A percentile compares a stretch with the other conserved stretches of the same genome.
phyloP scores from a whole-genome alignment of 2,329 filamentous ascomycete species.

The Berkeleyomyces rouxiae region DNA sequence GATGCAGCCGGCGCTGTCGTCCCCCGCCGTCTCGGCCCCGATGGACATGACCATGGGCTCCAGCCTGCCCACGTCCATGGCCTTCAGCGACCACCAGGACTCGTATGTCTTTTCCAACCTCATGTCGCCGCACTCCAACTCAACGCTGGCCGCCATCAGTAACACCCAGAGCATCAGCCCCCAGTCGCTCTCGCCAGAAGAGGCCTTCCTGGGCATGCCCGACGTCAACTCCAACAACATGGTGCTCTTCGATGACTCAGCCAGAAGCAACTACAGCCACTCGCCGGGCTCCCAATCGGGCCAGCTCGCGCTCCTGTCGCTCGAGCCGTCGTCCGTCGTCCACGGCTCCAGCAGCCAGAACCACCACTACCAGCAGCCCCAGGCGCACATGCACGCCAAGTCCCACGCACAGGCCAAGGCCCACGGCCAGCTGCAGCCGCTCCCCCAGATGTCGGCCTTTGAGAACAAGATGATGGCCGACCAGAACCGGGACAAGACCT shows the following conservation, averaged over 20 bases:
- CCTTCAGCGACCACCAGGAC: neutral
- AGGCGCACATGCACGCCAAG: neutral
- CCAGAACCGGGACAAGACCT: constrained; percentile 35
- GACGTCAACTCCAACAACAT: neutral
- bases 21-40: neutral
- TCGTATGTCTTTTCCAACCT: neutral
- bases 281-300: constrained; percentile 1
- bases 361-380: neutral
- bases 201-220: neutral
- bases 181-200: neutral
- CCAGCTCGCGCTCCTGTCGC: neutral
- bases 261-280: neutral
- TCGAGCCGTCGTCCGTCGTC: constrained; percentile 4
- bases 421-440: neutral
- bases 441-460: neutral
- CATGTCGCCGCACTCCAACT: neutral
- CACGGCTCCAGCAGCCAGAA: neutral
- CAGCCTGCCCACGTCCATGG: neutral
- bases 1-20: neutral
- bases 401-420: neutral
- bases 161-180: neutral
- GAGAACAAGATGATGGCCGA: neutral
- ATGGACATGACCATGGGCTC: neutral
- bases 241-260: neutral
- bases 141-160: neutral